phyloP scores from a whole-genome alignment of 345 rosid species.

The Euphorbia peplus region DNA sequence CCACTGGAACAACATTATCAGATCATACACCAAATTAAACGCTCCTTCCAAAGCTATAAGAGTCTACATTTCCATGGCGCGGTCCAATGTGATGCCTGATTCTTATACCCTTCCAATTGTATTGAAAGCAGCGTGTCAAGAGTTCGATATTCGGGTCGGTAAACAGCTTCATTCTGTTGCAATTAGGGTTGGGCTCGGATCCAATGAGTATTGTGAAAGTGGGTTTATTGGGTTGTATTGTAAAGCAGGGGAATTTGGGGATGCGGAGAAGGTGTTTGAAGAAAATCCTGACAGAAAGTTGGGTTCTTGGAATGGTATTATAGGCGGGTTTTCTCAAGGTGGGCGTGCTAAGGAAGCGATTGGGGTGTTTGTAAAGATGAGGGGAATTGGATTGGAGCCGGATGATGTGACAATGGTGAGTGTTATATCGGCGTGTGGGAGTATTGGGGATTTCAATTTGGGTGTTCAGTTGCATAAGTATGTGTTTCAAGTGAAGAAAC shows the following conservation, averaged over 20 bases:
- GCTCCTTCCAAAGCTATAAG: conserved; percentile 49
- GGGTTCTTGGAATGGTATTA: conserved; percentile 87
- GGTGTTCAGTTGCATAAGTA: conserved; percentile 74
- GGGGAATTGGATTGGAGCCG: conserved; percentile 53
- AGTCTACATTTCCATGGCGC: conserved; percentile 51
- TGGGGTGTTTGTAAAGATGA: conserved; percentile 55
- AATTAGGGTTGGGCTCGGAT: conserved; percentile 44
- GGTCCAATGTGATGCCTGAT: conserved; percentile 57
- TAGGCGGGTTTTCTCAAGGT: conserved; percentile 60
- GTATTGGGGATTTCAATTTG: conserved; percentile 58
- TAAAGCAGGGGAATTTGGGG: conserved; percentile 45
- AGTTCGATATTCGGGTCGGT: conserved; percentile 40
- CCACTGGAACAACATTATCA: conserved; percentile 68
- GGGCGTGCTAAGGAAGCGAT: conserved; percentile 55
- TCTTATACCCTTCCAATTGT: conserved; percentile 64
- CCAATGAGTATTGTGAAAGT: conserved; percentile 71
- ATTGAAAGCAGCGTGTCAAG: conserved; percentile 51
- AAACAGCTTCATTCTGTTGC: conserved; percentile 64
- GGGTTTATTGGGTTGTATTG: conserved; percentile 56
- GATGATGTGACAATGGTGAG: conserved; percentile 81
- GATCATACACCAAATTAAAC: conserved; percentile 56
- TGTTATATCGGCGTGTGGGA: conserved; percentile 70
- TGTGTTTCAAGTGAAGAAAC: conserved; percentile 52
- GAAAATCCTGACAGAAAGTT: conserved; percentile 63
- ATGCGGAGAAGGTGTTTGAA: conserved; percentile 62